phyloP scores from a whole-genome alignment of 495 filamentous ascomycete species.

The Penicillium verhagenii region DNA sequence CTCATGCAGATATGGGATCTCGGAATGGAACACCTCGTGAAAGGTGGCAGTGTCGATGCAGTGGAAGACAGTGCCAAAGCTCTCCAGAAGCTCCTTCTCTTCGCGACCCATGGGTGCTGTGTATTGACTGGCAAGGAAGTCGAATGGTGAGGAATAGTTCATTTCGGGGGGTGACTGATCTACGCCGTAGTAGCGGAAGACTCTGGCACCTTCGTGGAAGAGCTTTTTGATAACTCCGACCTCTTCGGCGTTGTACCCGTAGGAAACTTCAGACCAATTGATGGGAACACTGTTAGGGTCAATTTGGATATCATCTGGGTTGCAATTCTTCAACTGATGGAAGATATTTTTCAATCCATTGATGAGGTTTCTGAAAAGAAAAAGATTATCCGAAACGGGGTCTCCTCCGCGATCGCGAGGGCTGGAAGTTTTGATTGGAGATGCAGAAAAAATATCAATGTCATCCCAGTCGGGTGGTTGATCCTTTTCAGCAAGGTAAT shows the following conservation, averaged over 20 bases:
- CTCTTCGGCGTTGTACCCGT: constrained; percentile 96
- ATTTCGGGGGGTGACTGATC: constrained; percentile 76
- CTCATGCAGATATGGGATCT: constrained; percentile 93
- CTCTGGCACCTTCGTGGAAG: constrained; percentile 91
- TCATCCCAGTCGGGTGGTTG: constrained; percentile 91
- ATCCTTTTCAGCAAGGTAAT: constrained; percentile 78
- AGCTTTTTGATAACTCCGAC: constrained; percentile 95
- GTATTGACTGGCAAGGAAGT: constrained; percentile 90
- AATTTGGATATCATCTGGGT: constrained; percentile 62
- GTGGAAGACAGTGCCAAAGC: constrained; percentile 97
- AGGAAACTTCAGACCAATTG: constrained; percentile 95
- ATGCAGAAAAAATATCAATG: constrained; percentile 94
- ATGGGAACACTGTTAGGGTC: constrained; percentile 75
- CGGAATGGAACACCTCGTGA: constrained; percentile 95
- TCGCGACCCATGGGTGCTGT: constrained; percentile 90
- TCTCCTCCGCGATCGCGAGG: constrained; percentile 88
- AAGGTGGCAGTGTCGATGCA: constrained; percentile 98
- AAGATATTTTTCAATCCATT: constrained; percentile 96
- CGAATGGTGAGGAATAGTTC: constrained; percentile 73
- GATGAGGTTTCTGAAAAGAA: constrained; percentile 97
- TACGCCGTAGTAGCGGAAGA: constrained; percentile 93
- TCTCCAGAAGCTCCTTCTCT: constrained; percentile 96
- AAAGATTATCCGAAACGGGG: constrained; percentile 97
- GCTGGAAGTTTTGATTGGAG: constrained; percentile 92
- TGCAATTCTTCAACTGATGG: constrained; percentile 90